Evolutionary conservation across 106 monocot genomes (phyloP).

Genomic region (Phalaenopsis equestris): DNA sequence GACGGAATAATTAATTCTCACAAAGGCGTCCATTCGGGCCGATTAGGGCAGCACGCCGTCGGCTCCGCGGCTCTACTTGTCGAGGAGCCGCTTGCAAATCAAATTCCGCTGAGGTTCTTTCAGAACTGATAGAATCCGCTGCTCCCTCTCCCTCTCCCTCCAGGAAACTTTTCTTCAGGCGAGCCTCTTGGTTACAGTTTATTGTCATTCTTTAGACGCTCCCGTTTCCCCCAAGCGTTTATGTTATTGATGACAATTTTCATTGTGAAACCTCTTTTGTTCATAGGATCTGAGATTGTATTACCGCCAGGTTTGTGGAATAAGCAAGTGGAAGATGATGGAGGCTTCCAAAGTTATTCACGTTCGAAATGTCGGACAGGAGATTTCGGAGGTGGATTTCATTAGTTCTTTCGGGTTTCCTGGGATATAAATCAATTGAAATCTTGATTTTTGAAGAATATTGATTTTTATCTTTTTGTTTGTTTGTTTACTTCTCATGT

Average conservation of each 20-base stretch:
- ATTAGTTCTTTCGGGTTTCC: background rate
- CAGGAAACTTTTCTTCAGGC: background rate
- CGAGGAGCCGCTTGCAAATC: background rate
- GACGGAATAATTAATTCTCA: no score
- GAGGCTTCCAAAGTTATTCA: slow-evolving; percentile 90
- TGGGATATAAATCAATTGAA: background rate
- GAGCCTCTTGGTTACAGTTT: background rate
- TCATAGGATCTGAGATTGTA: background rate
- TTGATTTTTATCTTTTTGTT: background rate
- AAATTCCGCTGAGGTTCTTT: background rate
- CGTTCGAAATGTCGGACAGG: slow-evolving; percentile 83
- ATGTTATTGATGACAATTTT: background rate
- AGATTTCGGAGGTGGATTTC: slow-evolving; percentile 59
- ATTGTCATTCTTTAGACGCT: background rate
- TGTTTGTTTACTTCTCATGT: background rate
- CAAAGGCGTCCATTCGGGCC: background rate
- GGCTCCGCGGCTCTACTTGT: background rate
- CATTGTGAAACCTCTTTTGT: background rate
- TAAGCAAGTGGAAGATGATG: slow-evolving; percentile 31
- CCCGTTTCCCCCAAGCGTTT: background rate
- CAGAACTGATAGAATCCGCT: background rate
- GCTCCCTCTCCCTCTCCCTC: background rate
- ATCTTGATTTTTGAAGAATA: background rate
- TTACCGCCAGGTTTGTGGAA: background rate
- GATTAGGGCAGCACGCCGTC: slow-evolving; percentile 2